Evolutionary conservation across 1,284 basidiomycete genomes (phyloP).

Genomic region (Rhodotorula sp.): DNA sequence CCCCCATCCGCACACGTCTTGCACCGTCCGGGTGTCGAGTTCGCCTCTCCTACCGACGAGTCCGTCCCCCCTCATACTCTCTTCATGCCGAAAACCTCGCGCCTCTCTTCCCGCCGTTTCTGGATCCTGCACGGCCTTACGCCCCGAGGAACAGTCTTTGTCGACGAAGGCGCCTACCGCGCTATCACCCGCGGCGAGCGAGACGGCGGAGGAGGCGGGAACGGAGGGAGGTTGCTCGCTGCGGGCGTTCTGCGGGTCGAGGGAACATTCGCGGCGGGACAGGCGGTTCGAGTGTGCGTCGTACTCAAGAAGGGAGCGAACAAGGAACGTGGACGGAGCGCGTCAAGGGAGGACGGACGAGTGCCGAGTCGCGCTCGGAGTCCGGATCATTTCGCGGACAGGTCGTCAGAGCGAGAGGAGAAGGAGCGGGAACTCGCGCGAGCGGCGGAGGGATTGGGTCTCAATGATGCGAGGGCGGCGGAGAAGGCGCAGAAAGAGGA

Average conservation of each 20-base stretch:
- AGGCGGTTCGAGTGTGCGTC: constrained; percentile 83
- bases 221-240: constrained; percentile 84
- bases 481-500: constrained; percentile 37
- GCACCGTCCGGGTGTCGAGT: constrained; percentile 28
- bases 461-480: constrained; percentile 9
- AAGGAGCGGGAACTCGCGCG: background rate
- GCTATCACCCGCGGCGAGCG: constrained; percentile 64
- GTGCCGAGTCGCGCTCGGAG: constrained; percentile 17
- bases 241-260: constrained; percentile 84
- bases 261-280: constrained; percentile 87
- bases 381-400: constrained; percentile 35
- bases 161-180: constrained; percentile 82
- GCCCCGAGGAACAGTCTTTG: constrained; percentile 80
- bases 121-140: constrained; percentile 93
- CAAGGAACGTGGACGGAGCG: background rate
- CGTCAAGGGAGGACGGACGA: background rate
- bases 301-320: constrained; percentile 46
- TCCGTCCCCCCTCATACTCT: constrained; percentile 73
- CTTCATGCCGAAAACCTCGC: constrained; percentile 71
- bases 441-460: background rate
- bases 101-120: constrained; percentile 84
- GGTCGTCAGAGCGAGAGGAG: background rate
- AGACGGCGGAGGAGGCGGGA: constrained; percentile 55
- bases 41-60: constrained; percentile 8
- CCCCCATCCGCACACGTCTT: background rate